Evolutionary conservation across 495 filamentous ascomycete species (phyloP), one percentile per base, ranked within the genome.

Genomic region (Parathielavia appendiculata): DNA sequence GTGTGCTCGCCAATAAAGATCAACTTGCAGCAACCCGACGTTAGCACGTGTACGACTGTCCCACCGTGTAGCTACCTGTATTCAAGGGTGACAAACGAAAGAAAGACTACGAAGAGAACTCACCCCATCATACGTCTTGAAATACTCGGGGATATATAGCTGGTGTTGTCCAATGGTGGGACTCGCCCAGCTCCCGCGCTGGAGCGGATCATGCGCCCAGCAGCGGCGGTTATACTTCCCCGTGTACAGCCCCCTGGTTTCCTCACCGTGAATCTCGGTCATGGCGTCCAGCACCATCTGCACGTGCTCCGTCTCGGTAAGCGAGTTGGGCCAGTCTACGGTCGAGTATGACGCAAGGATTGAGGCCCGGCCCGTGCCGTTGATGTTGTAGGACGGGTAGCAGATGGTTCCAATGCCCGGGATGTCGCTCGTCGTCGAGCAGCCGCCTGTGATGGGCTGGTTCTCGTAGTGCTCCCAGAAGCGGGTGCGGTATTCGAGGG

Each of bases 1-100:
- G 85, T 88, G 66, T 88, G 85, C 70, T 89, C 85, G 16, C 86
- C 86, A 5, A 88, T 74, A 51, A 88, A 88, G 39, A 88, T 81
- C 39, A 83, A 82, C 63, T n/a, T 81, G 45, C 30, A 12, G 41
- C 23, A n/a, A 11, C 22, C 12, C 3, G 23, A 26, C 36, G 32
- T 52, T n/a, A 64, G 17, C 45, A 51, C n/a, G 10, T 12, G 8
- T 19, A 12, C 19, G 1, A 6, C 16, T 17, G 10, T 35, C 41
- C 26, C n/a, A n/a, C n/a, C n/a, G n/a, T n/a, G n/a, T n/a, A n/a
- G n/a, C n/a, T n/a, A n/a, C n/a, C n/a, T n/a, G n/a, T n/a, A n/a
- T n/a, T n/a, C n/a, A n/a, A n/a, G n/a, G n/a, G n/a, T n/a, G n/a
- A n/a, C n/a, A n/a, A 30, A 30, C 2, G 26, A 30, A 30, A 2